Base-by-base conservation (phyloP, 805 yeast genomes). In the Candida sithepensis region DNA sequence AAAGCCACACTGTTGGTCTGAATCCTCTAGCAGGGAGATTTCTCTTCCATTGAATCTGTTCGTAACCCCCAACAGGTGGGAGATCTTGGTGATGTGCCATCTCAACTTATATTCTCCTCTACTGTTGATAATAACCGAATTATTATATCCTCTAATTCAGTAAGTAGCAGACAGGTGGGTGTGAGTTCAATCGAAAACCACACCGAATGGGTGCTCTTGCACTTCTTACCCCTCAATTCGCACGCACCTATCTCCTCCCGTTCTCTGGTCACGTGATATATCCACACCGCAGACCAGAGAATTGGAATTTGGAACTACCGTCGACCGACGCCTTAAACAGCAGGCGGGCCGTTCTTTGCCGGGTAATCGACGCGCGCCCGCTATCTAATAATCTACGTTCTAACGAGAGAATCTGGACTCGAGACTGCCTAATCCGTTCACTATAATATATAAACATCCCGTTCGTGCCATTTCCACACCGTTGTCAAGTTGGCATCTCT, bases 51-150 rank as follows among this genome's bases (percentile, higher is more conserved):
- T 88, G 96, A 51, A 88, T 79, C 39, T 86, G 85, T 54, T 85
- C 90, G 61, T 88, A 88, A 52, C 96, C 96, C 48, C 87, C 88
- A 58, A 79, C 73, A 48, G 96, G 96, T 61, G 96, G 96, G 62
- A 88, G 71, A 62, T 88, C 96, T 75, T 88, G 96, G 34, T 59
- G 63, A 38, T 59, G 62, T 12, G 63, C 68, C 67, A 53, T 59
- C 18, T 30, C 13, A 30, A 8, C 23, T n/a, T 21, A 14, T 34
- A 16, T n/a, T n/a, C n/a, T n/a, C n/a, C n/a, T n/a, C n/a, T n/a
- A n/a, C n/a, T n/a, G n/a, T n/a, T n/a, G n/a, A n/a, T n/a, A n/a
- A n/a, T n/a, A n/a, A n/a, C n/a, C n/a, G n/a, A n/a, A n/a, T n/a
- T n/a, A n/a, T n/a, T n/a, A n/a, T n/a, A n/a, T n/a, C n/a, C n/a